These are phyloP conservation scores for Flaveria floridana DNA, from an alignment of 140 eudicot genomes.

Conservation along the genomic window DNA sequence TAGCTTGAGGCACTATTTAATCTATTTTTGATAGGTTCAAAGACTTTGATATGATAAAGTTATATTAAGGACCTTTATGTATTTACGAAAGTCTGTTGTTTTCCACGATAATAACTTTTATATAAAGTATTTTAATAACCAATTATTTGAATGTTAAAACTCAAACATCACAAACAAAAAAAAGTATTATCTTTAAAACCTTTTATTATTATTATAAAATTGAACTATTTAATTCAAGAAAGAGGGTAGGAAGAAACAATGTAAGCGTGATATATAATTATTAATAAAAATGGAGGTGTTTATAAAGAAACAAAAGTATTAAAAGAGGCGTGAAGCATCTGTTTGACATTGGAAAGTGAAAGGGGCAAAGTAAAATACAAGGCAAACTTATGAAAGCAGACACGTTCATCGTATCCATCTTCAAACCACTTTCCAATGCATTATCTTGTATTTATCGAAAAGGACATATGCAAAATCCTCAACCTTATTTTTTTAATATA, in stretches of 20 bases:
- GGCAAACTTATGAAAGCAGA: constrained; percentile 30
- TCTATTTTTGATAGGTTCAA: background rate
- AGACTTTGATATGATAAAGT: background rate
- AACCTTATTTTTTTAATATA: background rate
- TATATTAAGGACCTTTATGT: no score
- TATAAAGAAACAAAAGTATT: constrained; percentile 16
- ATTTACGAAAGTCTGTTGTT: no score
- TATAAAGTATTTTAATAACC: no score
- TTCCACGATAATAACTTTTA: no score
- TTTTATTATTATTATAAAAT: background rate
- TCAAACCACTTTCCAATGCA: constrained; percentile 35
- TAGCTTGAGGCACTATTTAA: background rate
- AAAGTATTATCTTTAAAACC: background rate
- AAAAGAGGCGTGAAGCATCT: constrained; percentile 50
- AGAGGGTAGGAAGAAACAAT: constrained; percentile 33
- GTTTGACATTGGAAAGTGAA: constrained; percentile 42
- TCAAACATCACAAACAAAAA: background rate
- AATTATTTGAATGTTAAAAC: background rate
- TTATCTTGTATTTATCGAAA: constrained; percentile 34
- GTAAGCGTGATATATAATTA: constrained; percentile 27
- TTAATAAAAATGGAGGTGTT: constrained; percentile 9
- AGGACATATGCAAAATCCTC: constrained; percentile 26
- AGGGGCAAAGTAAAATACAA: constrained; percentile 38
- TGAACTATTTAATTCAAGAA: background rate
- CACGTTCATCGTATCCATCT: constrained; percentile 33